Conservation (phyloP, 2,329 filamentous ascomycete genomes). For the Pestalotiopsis sp. region DNA sequence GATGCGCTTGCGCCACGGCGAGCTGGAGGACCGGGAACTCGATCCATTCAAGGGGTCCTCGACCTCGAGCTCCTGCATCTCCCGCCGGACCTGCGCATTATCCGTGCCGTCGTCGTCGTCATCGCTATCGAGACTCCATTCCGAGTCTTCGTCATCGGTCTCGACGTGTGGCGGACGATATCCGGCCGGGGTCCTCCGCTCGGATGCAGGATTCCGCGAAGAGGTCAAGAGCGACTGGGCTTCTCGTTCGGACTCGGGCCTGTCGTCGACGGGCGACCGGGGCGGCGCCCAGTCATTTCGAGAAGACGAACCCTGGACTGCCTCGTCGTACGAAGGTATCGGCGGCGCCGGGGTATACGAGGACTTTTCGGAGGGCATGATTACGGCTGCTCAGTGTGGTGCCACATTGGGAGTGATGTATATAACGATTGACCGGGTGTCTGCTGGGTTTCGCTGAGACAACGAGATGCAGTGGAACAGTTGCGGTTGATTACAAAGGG, state of each 20-base stretch:
- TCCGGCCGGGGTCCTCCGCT: conserved; percentile 49
- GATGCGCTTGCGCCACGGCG: conserved; percentile 58
- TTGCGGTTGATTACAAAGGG: neutral
- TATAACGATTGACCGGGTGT: neutral
- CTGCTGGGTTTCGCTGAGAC: neutral
- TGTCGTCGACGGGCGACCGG: conserved; percentile 60
- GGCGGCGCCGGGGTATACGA: conserved; percentile 68
- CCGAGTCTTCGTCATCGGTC: conserved; percentile 57
- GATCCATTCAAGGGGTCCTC: conserved; percentile 62
- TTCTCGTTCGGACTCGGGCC: conserved; percentile 72
- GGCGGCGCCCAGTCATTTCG: conserved; percentile 60
- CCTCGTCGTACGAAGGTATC: conserved; percentile 85
- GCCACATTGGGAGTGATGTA: conserved; percentile 8
- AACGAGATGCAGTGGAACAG: neutral
- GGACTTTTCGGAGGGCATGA: conserved; percentile 52
- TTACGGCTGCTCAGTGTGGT: conserved; percentile 12
- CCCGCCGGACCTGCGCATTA: conserved; percentile 71
- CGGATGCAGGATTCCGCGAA: conserved; percentile 42
- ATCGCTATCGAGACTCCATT: conserved; percentile 40
- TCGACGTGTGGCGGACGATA: conserved; percentile 80
- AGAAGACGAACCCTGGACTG: conserved; percentile 58
- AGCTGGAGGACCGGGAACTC: conserved; percentile 21
- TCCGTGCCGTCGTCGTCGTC: conserved; percentile 48
- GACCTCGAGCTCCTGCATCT: conserved; percentile 89
- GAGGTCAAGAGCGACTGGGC: conserved; percentile 73